Conservation (phyloP, 2,329 filamentous ascomycete genomes). For the Ambrosiella beaveri region DNA sequence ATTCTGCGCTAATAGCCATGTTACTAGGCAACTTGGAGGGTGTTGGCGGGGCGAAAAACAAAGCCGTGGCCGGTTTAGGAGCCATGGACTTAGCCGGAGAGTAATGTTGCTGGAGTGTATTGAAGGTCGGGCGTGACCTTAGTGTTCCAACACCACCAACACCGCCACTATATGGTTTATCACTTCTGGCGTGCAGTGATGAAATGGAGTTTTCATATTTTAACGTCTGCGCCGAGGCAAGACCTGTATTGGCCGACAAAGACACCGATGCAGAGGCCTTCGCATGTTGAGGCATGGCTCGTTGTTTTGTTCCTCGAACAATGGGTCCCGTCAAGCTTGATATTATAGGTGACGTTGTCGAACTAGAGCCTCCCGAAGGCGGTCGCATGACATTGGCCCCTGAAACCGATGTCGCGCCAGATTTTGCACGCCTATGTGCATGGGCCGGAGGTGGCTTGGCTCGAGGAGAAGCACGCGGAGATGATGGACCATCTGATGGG, state of each 20-base stretch:
- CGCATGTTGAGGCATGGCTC: conserved; percentile 15
- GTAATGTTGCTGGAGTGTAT: conserved; percentile 49
- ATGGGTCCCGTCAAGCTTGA: background rate
- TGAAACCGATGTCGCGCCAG: background rate
- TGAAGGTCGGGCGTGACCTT: conserved; percentile 37
- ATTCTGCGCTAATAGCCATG: conserved; percentile 40
- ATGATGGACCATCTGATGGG: background rate
- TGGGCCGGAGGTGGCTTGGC: background rate
- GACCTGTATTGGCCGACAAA: background rate
- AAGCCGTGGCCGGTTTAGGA: conserved; percentile 43
- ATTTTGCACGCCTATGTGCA: conserved; percentile 6
- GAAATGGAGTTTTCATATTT: background rate
- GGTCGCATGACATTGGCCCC: background rate
- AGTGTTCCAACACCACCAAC: conserved; percentile 17
- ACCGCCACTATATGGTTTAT: conserved; percentile 7
- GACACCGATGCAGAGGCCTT: background rate
- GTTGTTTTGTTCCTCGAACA: conserved; percentile 14
- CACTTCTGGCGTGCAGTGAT: background rate
- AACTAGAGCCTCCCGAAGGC: background rate
- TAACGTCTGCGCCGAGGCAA: background rate
- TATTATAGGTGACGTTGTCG: background rate
- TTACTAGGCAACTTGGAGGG: conserved; percentile 45
- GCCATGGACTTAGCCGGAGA: conserved; percentile 42
- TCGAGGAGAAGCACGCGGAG: background rate
- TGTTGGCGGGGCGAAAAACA: conserved; percentile 40